Percentiles rank a stretch among this genome's conserved stretches.
Conservation (phyloP, 2,329 filamentous ascomycete species). For the Hypoxylon rubiginosum region DNA sequence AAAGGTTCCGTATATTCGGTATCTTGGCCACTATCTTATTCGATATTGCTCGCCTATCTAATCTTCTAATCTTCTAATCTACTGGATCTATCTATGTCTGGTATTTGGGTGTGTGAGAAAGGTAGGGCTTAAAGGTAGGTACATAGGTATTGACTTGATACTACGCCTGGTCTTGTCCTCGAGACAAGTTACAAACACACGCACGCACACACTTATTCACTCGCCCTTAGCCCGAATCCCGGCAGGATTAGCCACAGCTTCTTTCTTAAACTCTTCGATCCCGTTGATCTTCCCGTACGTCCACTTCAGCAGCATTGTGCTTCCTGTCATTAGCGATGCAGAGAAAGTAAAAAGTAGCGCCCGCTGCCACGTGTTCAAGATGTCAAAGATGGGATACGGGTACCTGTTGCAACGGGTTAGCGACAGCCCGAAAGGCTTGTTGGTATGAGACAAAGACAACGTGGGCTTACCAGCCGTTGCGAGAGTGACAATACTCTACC, state of each 20-base stretch:
- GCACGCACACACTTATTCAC: slow-evolving; percentile 11
- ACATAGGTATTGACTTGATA: background rate
- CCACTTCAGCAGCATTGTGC: slow-evolving; percentile 77
- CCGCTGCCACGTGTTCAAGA: slow-evolving; percentile 75
- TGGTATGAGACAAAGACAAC: slow-evolving; percentile 28
- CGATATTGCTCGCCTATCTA: background rate
- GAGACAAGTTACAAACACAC: background rate
- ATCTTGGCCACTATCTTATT: slow-evolving; percentile 15
- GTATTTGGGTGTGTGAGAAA: background rate
- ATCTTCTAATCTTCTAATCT: slow-evolving; percentile 11
- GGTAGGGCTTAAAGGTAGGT: background rate
- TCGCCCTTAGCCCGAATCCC: slow-evolving; percentile 41
- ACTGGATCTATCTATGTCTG: background rate
- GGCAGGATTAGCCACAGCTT: slow-evolving; percentile 47
- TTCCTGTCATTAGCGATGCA: slow-evolving; percentile 78
- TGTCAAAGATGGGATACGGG: slow-evolving; percentile 86
- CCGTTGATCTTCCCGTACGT: slow-evolving; percentile 78
- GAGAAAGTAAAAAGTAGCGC: slow-evolving; percentile 77
- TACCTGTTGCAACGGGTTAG: slow-evolving; percentile 66
- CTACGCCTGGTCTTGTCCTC: background rate
- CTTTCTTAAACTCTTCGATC: slow-evolving; percentile 57
- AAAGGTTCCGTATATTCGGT: background rate
- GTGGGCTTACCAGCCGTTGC: slow-evolving; percentile 71
- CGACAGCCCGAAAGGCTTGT: slow-evolving; percentile 11
- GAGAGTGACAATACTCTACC: slow-evolving; percentile 78